Conservation (phyloP, 2,329 filamentous ascomycete genomes). For the Exophiala sp. region DNA sequence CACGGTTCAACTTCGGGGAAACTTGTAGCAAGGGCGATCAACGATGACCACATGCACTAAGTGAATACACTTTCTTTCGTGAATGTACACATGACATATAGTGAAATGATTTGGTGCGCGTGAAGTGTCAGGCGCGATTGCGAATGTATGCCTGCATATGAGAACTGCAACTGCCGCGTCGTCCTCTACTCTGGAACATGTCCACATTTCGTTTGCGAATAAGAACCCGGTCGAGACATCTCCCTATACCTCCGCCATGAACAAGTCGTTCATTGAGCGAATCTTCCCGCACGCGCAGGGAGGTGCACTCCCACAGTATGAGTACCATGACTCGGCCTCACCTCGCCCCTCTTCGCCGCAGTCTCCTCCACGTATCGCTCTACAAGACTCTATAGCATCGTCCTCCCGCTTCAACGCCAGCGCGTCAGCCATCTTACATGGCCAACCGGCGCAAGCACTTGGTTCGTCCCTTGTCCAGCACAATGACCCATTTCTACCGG, state of each 20-base stretch:
- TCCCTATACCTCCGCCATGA: conserved; percentile 14
- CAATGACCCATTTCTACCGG: conserved; percentile 44
- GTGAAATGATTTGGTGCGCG: background rate
- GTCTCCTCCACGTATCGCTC: conserved; percentile 14
- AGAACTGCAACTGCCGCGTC: background rate
- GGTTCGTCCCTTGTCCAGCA: conserved; percentile 23
- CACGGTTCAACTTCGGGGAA: no score
- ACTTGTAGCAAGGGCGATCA: no score
- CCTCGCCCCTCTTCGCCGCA: conserved; percentile 2
- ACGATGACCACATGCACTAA: background rate
- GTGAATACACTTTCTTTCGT: background rate
- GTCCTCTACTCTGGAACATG: background rate
- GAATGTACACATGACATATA: conserved; percentile 1
- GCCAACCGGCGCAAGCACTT: conserved; percentile 8
- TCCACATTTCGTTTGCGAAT: background rate
- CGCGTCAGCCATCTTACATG: conserved; percentile 2
- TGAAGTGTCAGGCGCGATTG: background rate
- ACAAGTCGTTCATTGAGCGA: conserved; percentile 28
- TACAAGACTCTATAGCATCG: conserved; percentile 12
- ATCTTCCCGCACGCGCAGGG: conserved; percentile 24
- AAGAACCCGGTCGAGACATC: background rate
- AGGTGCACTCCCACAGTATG: conserved; percentile 16
- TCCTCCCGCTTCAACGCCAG: background rate
- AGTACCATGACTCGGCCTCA: conserved; percentile 11
- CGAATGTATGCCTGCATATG: background rate